Evolutionary conservation across 148 eudicot genomes (phyloP), one percentile per base, ranked within the genome.

Genomic region (Chenopodium album): DNA sequence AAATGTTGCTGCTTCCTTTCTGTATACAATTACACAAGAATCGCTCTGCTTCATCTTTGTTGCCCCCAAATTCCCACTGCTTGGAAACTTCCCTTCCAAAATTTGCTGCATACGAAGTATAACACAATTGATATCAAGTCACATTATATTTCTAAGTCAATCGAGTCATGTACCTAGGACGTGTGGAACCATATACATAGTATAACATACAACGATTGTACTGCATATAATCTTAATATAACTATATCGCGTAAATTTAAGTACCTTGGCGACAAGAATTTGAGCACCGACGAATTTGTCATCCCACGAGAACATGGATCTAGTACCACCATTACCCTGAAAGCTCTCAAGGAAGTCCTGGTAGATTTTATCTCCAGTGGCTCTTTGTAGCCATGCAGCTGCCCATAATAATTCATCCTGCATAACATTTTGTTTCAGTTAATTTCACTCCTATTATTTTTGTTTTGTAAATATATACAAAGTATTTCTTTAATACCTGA

Each of bases 341-440:
- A 41, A 16, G 12, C 50, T 66, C 31, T 46, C 41, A 4, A 86
- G 12, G 26, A 73, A 78, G 1, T 85, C 76, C 2, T 23, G 20
- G 69, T 87, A 90, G 7, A 7, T 37, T 26, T 74, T 26, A 4
- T 87, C 85, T 20, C 68, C 73, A 4, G 91, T 87, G 1, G 89
- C 91, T 70, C 75, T 74, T 28, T 79, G 46, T 60, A 90, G 54
- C 93, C 91, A 90, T 52, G 87, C 89, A 0, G 91, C 87, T 72
- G 88, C 91, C 91, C 91, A 90, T 22, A 86, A 10, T 19, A 87
- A 83, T 71, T 90, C 93, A 76, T 90, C 93, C 91, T 90, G 75
- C 73, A 23, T 31, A 9, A 75, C 34, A 29, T 22, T 14, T 60
- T 29, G 6, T 22, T 71, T 4, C 37, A 29, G 37, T 12, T 13